A percentile compares a stretch with the other conserved stretches of the same genome.
Conservation (phyloP, 495 filamentous ascomycete genomes). For the Podospora pseudocomata region DNA sequence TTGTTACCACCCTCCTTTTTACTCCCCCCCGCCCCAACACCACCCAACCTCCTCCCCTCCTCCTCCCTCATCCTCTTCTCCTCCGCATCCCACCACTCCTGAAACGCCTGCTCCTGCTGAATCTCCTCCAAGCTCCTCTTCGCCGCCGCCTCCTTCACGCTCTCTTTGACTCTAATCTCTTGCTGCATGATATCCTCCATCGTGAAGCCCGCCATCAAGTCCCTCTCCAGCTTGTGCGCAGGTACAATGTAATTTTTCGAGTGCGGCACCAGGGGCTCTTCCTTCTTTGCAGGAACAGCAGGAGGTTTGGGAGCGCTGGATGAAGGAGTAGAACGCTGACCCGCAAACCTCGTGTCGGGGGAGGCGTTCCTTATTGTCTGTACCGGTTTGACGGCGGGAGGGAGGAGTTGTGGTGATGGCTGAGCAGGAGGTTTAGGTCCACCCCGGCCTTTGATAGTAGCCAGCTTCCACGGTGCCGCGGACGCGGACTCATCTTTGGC, state of each 20-base stretch:
- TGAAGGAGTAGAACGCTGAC: slow-evolving; percentile 31
- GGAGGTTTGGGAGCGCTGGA: slow-evolving; percentile 16
- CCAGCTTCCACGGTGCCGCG: slow-evolving; percentile 71
- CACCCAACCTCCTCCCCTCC: slow-evolving; percentile 47
- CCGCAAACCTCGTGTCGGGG: slow-evolving; percentile 54
- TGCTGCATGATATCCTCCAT: slow-evolving; percentile 86
- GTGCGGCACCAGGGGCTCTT: slow-evolving; percentile 41
- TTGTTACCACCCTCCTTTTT: slow-evolving; percentile 24
- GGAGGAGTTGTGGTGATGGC: slow-evolving; percentile 41
- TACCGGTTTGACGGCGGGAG: slow-evolving; percentile 27
- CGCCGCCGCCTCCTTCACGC: slow-evolving; percentile 73
- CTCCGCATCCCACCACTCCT: slow-evolving; percentile 97
- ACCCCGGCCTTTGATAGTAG: slow-evolving; percentile 33
- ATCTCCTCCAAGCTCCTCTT: slow-evolving; percentile 90
- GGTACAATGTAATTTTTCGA: slow-evolving; percentile 50
- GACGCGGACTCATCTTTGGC: slow-evolving; percentile 24
- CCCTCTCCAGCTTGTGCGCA: slow-evolving; percentile 48
- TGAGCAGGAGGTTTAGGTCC: slow-evolving; percentile 19
- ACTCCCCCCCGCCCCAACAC: slow-evolving; percentile 24
- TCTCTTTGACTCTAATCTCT: slow-evolving; percentile 79
- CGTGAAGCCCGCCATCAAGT: slow-evolving; percentile 57
- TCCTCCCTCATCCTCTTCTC: slow-evolving; percentile 65
- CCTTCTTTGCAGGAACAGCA: slow-evolving; percentile 11
- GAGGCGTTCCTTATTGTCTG: slow-evolving; percentile 46
- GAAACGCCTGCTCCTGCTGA: slow-evolving; percentile 92